Conservation (phyloP, 1,284 basidiomycete genomes). For the Rhodotorula sp. region DNA sequence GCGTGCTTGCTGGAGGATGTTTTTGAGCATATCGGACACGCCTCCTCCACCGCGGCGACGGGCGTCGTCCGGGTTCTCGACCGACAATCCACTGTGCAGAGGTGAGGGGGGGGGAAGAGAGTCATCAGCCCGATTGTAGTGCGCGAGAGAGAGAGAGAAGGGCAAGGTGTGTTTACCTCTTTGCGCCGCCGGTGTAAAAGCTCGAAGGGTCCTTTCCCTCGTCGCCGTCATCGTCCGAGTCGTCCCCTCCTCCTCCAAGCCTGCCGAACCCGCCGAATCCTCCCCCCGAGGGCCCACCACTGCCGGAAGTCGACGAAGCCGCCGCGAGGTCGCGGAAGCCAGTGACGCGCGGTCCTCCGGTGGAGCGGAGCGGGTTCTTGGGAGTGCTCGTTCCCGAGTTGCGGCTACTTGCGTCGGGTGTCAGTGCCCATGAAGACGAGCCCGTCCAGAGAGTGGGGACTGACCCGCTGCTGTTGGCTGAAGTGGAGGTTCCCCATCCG, state of each 20-base stretch:
- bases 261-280: conserved; percentile 30
- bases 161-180: conserved; percentile 59
- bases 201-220: conserved; percentile 57
- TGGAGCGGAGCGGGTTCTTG: conserved; percentile 29
- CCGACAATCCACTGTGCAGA: conserved; percentile 88
- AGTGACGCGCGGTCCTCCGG: conserved; percentile 45
- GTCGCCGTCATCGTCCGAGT: conserved; percentile 56
- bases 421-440: neutral
- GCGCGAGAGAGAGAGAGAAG: neutral
- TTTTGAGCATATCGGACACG: conserved; percentile 69
- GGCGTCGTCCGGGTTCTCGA: conserved; percentile 69
- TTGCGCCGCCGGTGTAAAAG: conserved; percentile 82
- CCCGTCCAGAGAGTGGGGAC: neutral
- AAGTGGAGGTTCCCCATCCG: conserved; percentile 35
- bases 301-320: conserved; percentile 18
- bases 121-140: conserved; percentile 2
- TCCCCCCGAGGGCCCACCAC: conserved; percentile 1
- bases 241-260: conserved; percentile 50
- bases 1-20: conserved; percentile 76
- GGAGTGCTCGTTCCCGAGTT: conserved; percentile 24
- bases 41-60: conserved; percentile 48
- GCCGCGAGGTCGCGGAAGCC: conserved; percentile 48
- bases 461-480: conserved; percentile 7
- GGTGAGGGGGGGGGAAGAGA: no score
- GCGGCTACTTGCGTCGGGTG: neutral